Evolutionary conservation across 345 rosid species (phyloP).

Genomic region (Gossypium longicalyx): DNA sequence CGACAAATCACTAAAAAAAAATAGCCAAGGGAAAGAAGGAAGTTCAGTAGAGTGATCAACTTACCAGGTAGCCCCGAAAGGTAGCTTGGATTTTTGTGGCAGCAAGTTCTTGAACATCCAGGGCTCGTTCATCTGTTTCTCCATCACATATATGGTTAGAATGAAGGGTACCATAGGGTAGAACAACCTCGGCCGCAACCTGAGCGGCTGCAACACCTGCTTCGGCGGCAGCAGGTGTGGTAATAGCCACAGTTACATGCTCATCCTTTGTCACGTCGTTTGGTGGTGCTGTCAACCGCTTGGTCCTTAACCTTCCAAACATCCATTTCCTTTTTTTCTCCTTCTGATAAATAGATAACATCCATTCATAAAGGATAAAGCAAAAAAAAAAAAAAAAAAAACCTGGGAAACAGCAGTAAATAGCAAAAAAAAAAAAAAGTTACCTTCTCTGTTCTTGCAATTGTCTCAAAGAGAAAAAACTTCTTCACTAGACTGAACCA

Average conservation of each 20-base stretch:
- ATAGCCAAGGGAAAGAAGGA: background rate
- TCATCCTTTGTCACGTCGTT: constrained; percentile 26
- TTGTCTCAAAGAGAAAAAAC: constrained; percentile 54
- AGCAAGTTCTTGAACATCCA: constrained; percentile 29
- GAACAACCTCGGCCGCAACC: constrained; percentile 46
- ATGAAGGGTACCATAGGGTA: constrained; percentile 31
- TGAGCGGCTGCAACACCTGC: constrained; percentile 51
- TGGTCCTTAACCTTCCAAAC: constrained; percentile 51
- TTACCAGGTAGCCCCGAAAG: constrained; percentile 78
- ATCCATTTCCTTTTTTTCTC: constrained; percentile 68
- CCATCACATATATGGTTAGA: constrained; percentile 26
- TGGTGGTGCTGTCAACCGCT: constrained; percentile 38
- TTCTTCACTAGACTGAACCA: constrained; percentile 68
- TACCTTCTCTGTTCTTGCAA: constrained; percentile 58
- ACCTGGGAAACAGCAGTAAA: background rate
- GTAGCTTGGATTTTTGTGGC: constrained; percentile 65
- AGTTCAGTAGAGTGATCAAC: constrained; percentile 14
- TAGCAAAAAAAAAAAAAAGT: background rate
- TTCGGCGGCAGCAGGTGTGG: constrained; percentile 30
- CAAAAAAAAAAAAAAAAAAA: background rate
- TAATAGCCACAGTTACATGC: constrained; percentile 44
- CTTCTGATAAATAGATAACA: constrained; percentile 30
- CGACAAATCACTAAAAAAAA: background rate
- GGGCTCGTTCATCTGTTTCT: constrained; percentile 22
- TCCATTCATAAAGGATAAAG: background rate